These are phyloP conservation scores for Akebia trifoliata DNA, from an alignment of 164 flowering plant genomes.

Conservation along the genomic window DNA sequence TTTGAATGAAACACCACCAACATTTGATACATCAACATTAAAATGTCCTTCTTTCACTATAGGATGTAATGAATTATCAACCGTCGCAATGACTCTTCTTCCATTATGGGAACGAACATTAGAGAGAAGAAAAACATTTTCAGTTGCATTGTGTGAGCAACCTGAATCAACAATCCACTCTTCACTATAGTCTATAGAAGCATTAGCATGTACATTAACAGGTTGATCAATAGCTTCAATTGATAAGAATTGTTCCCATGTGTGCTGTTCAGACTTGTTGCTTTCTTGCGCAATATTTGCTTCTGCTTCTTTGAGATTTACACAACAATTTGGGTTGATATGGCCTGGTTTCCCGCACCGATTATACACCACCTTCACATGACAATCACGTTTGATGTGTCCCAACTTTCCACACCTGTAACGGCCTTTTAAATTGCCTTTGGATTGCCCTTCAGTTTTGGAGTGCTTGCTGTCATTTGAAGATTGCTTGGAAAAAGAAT, in stretches of 20 bases:
- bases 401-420: no score
- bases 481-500: no score
- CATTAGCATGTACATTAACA: background rate
- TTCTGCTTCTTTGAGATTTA: no score
- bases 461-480: no score
- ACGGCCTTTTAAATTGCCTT: no score
- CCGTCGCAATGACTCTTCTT: slow-evolving; percentile 14
- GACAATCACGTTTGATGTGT: no score
- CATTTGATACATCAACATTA: background rate
- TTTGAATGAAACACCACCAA: background rate
- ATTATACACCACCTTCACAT: no score
- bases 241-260: slow-evolving; percentile 14
- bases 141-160: slow-evolving; percentile 19
- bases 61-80: slow-evolving; percentile 22
- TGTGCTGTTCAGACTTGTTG: slow-evolving; percentile 8
- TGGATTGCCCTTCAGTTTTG: no score
- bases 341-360: no score
- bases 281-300: no score
- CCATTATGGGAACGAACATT: slow-evolving; percentile 10
- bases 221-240: slow-evolving; percentile 8
- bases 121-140: slow-evolving; percentile 6
- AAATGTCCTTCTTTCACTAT: slow-evolving; percentile 16
- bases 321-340: no score
- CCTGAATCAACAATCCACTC: slow-evolving; percentile 14
- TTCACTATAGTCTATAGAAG: slow-evolving; percentile 11